Evolutionary conservation across 345 rosid genomes (phyloP).

Genomic region (Corymbia maculata): DNA sequence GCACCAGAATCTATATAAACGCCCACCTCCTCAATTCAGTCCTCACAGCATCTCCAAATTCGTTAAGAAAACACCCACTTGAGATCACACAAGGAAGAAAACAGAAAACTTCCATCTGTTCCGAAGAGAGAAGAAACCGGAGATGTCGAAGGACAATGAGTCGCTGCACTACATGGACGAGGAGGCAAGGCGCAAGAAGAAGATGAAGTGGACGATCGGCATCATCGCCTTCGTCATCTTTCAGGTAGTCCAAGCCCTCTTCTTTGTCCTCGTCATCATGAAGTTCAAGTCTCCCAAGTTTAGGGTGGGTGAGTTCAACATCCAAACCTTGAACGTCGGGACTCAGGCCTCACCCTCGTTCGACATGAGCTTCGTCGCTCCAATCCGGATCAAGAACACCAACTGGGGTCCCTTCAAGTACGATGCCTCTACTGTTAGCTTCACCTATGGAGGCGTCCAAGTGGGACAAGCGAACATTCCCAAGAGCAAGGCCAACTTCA

Average conservation of each 20-base stretch:
- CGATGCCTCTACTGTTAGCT: not conserved
- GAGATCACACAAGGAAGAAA: not conserved
- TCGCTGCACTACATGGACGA: not conserved
- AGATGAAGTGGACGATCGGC: conserved; percentile 3
- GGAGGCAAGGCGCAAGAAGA: conserved; percentile 5
- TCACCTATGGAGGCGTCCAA: not conserved
- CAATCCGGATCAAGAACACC: conserved; percentile 4
- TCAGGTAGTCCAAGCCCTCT: conserved; percentile 2
- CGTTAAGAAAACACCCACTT: not conserved
- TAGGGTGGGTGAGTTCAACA: not conserved
- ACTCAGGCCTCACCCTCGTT: not conserved
- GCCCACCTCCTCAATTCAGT: not conserved
- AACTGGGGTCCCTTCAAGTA: conserved; percentile 7
- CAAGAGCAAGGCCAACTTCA: conserved; percentile 1
- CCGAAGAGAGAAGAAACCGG: not conserved
- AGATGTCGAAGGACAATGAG: not conserved
- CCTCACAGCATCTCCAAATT: not conserved
- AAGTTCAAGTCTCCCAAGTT: conserved; percentile 12
- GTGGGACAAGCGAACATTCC: not conserved
- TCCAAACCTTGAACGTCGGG: not conserved
- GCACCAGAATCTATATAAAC: not conserved
- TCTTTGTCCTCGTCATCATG: conserved; percentile 4
- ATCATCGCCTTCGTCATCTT: conserved; percentile 10
- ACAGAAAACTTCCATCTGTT: not conserved
- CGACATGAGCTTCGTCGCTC: not conserved